These are phyloP conservation scores for Salvia sclarea DNA, from an alignment of 305 asterid genomes.

Conservation along the genomic window DNA sequence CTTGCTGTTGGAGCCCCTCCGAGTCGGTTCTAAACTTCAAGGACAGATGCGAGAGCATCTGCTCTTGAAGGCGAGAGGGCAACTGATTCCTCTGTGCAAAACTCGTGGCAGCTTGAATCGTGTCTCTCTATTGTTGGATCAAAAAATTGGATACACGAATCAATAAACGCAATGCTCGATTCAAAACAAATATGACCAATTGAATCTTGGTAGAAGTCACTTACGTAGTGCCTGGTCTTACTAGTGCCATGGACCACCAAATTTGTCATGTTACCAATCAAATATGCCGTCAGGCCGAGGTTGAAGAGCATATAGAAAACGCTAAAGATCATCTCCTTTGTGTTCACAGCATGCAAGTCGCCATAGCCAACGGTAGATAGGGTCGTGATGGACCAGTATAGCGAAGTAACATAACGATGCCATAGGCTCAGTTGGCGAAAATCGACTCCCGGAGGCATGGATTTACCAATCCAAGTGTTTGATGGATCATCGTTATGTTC, in stretches of 20 bases:
- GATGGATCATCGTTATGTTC: slow-evolving; percentile 37
- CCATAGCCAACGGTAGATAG: slow-evolving; percentile 68
- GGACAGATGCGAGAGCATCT: slow-evolving; percentile 67
- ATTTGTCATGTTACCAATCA: slow-evolving; percentile 65
- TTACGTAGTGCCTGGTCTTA: slow-evolving; percentile 52
- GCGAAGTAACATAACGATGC: slow-evolving; percentile 49
- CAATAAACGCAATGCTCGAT: neutral
- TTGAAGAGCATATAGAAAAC: slow-evolving; percentile 56
- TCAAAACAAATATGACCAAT: neutral
- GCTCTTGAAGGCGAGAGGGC: slow-evolving; percentile 58
- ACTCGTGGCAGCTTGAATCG: slow-evolving; percentile 55
- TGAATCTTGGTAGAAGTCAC: slow-evolving; percentile 9
- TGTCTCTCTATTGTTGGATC: slow-evolving; percentile 45
- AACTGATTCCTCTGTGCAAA: slow-evolving; percentile 58
- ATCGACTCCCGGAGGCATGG: slow-evolving; percentile 31
- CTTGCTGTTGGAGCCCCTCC: slow-evolving; percentile 79
- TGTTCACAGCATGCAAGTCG: slow-evolving; percentile 54
- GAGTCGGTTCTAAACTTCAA: slow-evolving; percentile 62
- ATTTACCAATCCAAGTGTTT: slow-evolving; percentile 53
- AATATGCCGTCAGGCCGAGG: slow-evolving; percentile 51
- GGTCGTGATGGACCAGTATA: slow-evolving; percentile 66
- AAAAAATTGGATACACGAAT: neutral
- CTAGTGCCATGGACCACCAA: slow-evolving; percentile 61
- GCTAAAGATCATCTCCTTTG: slow-evolving; percentile 52
- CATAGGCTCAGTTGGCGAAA: slow-evolving; percentile 41